Evolutionary conservation across 768 basidiomycete species (phyloP).

Genomic region (Solioccasus polychromus): DNA sequence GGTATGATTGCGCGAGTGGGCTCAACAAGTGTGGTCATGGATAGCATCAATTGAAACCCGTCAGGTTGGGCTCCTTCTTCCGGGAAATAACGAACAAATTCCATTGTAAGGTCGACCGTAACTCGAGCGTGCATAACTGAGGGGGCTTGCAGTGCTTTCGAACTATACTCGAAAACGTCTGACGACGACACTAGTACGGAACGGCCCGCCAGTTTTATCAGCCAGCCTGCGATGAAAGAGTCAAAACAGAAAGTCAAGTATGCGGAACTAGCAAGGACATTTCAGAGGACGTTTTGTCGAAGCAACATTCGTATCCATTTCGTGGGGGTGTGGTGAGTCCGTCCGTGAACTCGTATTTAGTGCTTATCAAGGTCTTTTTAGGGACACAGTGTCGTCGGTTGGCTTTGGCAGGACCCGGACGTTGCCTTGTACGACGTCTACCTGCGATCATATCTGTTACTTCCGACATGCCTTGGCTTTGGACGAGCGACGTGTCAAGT

Average conservation of each 20-base stretch:
- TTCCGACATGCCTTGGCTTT: slow-evolving; percentile 48
- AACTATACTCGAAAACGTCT: slow-evolving; percentile 33
- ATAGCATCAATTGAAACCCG: background rate
- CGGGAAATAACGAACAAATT: slow-evolving; percentile 40
- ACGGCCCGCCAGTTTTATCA: slow-evolving; percentile 13
- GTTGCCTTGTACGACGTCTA: slow-evolving; percentile 32
- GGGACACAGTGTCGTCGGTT: slow-evolving; percentile 49
- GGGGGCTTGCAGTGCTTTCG: slow-evolving; percentile 33
- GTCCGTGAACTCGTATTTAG: background rate
- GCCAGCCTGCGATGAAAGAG: slow-evolving; percentile 6
- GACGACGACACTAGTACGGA: slow-evolving; percentile 14
- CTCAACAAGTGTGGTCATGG: fast-evolving
- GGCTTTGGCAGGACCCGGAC: slow-evolving; percentile 32
- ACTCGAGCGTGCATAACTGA: background rate
- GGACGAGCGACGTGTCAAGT: slow-evolving; percentile 47
- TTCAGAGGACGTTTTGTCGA: slow-evolving; percentile 37
- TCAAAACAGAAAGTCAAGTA: slow-evolving; percentile 14
- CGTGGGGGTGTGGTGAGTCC: slow-evolving; percentile 41
- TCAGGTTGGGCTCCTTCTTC: slow-evolving; percentile 41
- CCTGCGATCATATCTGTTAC: slow-evolving; percentile 35
- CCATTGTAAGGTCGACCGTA: slow-evolving; percentile 30
- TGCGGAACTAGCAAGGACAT: slow-evolving; percentile 24
- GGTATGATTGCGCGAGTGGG: slow-evolving; percentile 43
- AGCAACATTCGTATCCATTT: slow-evolving; percentile 39
- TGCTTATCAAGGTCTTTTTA: slow-evolving; percentile 9